A percentile compares a stretch with the other conserved stretches of the same genome.
These are phyloP conservation scores for Volvox carteri DNA, from an alignment of 163 green algal genomes.

Conservation along the genomic window DNA sequence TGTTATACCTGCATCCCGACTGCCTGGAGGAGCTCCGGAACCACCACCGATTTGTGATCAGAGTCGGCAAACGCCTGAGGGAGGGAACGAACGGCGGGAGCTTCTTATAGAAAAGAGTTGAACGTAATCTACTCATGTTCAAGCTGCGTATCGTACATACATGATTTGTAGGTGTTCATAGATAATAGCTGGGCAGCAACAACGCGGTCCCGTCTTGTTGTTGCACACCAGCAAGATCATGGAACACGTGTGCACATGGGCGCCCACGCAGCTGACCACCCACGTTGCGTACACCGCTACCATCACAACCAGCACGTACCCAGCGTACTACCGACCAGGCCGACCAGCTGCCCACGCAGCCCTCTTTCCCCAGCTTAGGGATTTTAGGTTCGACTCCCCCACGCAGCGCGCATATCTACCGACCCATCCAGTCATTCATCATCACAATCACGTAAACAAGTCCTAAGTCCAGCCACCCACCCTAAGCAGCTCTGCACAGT, in stretches of 20 bases:
- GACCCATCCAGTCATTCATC: neutral
- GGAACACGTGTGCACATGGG: too few relatives aligned
- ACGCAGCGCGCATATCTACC: neutral
- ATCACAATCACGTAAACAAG: neutral
- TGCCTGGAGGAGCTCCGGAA: constrained; percentile 66
- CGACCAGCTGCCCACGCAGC: neutral
- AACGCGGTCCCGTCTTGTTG: neutral
- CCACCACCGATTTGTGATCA: constrained; percentile 63
- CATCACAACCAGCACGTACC: too few relatives aligned
- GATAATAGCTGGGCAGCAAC: neutral
- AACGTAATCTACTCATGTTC: neutral
- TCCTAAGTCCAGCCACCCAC: neutral
- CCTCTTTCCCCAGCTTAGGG: neutral
- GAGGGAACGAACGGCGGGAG: neutral
- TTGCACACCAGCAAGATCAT: neutral
- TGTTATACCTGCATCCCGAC: constrained; percentile 58
- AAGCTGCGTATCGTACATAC: neutral
- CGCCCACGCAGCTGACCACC: too few relatives aligned
- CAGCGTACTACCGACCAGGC: neutral
- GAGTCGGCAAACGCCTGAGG: constrained; percentile 58
- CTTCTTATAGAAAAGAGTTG: too few relatives aligned
- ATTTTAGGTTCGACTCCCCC: neutral
- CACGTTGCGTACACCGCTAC: too few relatives aligned
- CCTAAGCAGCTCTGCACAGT: constrained; percentile 66
- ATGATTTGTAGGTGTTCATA: neutral